Evolutionary conservation across 805 yeast species (phyloP).

Genomic region (Myxozyma kluyveri): DNA sequence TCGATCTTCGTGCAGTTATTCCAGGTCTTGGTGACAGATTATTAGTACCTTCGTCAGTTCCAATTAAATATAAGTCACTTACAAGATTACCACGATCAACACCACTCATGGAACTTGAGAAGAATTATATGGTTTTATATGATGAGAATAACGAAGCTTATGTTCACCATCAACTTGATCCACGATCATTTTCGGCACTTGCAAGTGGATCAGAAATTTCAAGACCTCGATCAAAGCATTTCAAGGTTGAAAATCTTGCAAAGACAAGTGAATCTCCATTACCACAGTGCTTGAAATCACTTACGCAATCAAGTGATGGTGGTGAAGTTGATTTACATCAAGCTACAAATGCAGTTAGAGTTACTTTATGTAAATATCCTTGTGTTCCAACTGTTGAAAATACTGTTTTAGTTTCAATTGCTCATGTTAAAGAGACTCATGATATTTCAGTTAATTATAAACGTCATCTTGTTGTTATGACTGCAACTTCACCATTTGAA

Average conservation of each 20-base stretch:
- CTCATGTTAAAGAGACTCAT: constrained; percentile 18
- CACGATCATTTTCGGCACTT: constrained; percentile 14
- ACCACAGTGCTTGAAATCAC: not conserved
- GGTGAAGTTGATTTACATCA: constrained; percentile 12
- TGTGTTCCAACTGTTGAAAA: constrained; percentile 26
- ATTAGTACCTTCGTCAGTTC: constrained; percentile 3
- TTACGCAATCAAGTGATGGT: not conserved
- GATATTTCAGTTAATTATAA: constrained; percentile 1
- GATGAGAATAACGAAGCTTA: constrained; percentile 5
- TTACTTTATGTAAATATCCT: constrained; percentile 27
- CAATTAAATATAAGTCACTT: constrained; percentile 11
- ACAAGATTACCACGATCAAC: constrained; percentile 8
- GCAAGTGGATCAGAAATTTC: not conserved
- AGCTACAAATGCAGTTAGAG: constrained; percentile 26
- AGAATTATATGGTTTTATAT: constrained; percentile 18
- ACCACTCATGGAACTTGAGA: constrained; percentile 5
- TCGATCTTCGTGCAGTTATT: constrained; percentile 22
- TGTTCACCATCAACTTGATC: constrained; percentile 19
- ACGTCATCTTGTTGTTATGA: constrained; percentile 19
- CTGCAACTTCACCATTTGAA: constrained; percentile 22
- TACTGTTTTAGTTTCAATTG: constrained; percentile 21
- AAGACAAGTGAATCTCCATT: not conserved
- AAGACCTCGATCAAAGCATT: not conserved
- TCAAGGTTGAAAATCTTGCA: not conserved
- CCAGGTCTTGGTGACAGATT: constrained; percentile 19